Evolutionary conservation across 805 yeast species (phyloP), one percentile per base, ranked within the genome.

Genomic region (Millerago galiae): DNA sequence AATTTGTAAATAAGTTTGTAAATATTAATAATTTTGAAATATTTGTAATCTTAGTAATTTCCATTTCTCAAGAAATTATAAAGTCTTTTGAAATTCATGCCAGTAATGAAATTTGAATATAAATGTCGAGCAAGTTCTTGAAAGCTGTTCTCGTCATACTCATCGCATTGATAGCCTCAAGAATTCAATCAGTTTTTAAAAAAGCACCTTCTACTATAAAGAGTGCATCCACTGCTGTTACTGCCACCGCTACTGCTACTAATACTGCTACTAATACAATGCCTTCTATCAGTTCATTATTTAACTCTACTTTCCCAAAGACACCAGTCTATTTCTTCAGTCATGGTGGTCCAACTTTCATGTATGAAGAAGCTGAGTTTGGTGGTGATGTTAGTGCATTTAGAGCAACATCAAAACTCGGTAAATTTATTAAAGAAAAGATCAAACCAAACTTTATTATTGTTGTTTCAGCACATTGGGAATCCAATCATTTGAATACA

Each of bases 331-430:
- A 64, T 56, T 86, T 84, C 59, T 56, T 83, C 34, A 78, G 87
- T n/a, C 95, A 85, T 62, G 95, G 95, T 8, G 93, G 90, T 1
- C 95, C 95, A 8, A 78, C 84, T 1, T 83, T 85, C 58, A 75
- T 83, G 68, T 80, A 81, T 52, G 58, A 66, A 29, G 61, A 68
- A n/a, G 71, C 66, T 38, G 66, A 61, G 17, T 62, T 66, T 37
- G 77, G 77, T 15, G 75, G 82, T 30, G 70, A 74, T 43, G 40
- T 41, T 3, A 86, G 86, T 5, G 90, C 91, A 0, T 82, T 74
- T 67, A 64, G 68, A 18, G 64, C 63, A 5, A 68, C 79, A 7
- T 61, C 67, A 37, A 51, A 61, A 17, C 46, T 81, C 7, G 95
- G 95, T 3, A 48, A 58, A 14, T 60, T 63, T 31, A 77, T 85